Base-by-base conservation (phyloP, 805 yeast species). In the Zygoascus bituminiphila region DNA sequence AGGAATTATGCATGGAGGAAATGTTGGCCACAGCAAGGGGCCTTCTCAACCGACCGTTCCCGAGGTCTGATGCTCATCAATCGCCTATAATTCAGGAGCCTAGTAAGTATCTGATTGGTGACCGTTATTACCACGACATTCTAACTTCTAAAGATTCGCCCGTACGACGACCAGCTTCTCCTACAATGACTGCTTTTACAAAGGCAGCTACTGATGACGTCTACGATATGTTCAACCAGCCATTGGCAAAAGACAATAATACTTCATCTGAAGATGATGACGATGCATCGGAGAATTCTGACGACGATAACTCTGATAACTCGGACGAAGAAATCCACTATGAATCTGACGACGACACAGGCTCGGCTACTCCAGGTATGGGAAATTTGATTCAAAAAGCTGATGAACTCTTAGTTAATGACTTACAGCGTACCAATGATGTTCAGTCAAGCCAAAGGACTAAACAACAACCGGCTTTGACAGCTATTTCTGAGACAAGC, bases 101-200 rank as follows among this genome's bases (percentile, higher is more conserved):
- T 24, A 10, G 44, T 41, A 25, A 41, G 44, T 41, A 41, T 17
- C 3, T n/a, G 10, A 17, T 36, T 9, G 12, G 12, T 36, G 19
- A 12, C 10, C 10, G 10, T 21, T 19, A 10, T 10, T 9, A 8
- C 9, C 8, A 19, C 44, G 9, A 42, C 15, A n/a, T 23, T 42
- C 20, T 33, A 20, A 14, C n/a, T 21, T 4, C 8, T 21, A 15
- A 15, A 48, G 51, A 24, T 4, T 48, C 51, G 14, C 51, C 48
- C 12, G 26, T 33, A 5, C 29, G 39, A 29, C 19, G 43, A 14
- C 48, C 51, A 7, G 43, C 47, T 4, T 83, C 94, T 0, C 95
- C 94, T 0, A 88, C 96, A 0, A 74, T 84, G 54, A 88, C 96
- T 0, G 67, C 82, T 59, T 82, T 75, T 60, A 83, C 95, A 0